Base-by-base conservation (phyloP, 2,329 filamentous ascomycete genomes). In the Colletotrichum costaricense region DNA sequence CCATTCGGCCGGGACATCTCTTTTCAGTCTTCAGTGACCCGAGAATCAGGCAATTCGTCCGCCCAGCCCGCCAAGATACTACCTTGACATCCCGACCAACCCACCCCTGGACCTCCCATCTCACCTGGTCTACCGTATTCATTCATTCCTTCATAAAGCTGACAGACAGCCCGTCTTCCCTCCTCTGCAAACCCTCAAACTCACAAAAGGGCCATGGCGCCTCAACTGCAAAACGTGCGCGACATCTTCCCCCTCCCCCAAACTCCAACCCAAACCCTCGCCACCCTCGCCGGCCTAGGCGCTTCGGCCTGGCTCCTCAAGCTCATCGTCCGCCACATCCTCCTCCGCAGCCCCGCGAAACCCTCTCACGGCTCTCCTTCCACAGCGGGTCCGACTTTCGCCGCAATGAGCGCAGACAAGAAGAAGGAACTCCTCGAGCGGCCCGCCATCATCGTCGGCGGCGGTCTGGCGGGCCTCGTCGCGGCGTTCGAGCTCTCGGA, bases 381-480 rank as follows among this genome's bases (percentile, higher is more conserved):
- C 3, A 52, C 71, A 33, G 16, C 71, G 56, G 71, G 71, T 12
- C 67, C 71, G 35, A 63, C 63, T 14, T 73, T 71, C 49, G 60
- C 67, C 9, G 62, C 71, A 26, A 73, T 73, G 71, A 24, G 28
- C 49, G n/a, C 67, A 56, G 67, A 73, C 7, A 35, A 9, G 26
- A 64, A 62, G 56, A 63, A 49, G 55, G 56, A 52, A n/a, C 71
- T 73, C 19, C 72, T 67, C 26, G 76, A 76, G 30, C 70, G 81
- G 63, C 88, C 84, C 56, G 88, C 89, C 76, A 85, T 91, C 77
- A 87, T 91, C 66, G 82, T 91, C 63, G 89, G 89, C 77, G 87
- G 83, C 55, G 89, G 89, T 63, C 84, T 91, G 14, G 88, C 89
- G 38, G 89, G 89, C n/a, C 86, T 91, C 9, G 89, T 91, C 22